Evolutionary conservation across 1,284 basidiomycete species (phyloP), one percentile per base, ranked within the genome.

Genomic region (Ustilago trichophora): DNA sequence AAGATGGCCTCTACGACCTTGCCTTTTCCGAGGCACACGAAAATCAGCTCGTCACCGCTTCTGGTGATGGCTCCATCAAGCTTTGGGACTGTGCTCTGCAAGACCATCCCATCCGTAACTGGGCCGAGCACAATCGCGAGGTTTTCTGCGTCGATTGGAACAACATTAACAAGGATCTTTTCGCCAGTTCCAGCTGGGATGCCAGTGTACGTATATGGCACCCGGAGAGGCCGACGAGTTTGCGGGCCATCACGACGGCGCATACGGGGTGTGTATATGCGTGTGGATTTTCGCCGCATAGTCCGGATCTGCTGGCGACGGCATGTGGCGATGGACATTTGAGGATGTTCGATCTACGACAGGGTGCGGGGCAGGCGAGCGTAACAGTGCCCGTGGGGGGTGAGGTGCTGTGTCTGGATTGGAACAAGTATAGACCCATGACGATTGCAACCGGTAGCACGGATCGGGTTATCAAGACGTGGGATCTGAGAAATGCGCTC

Each of bases 71-170:
- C 5, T 91, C 91, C 16, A 86, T 98, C 76, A 89, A 90, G 76
- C 83, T 98, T 18, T 98, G 94, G 91, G 95, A 98, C 81, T 84
- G 91, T 19, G 88, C 89, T 81, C 84, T 97, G 24, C 85, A 93
- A 90, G 89, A 93, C 75, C 87, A 90, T 60, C 95, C 95, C 0
- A 90, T 98, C 55, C 88, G 89, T 55, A 88, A 88, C 45, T 98
- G 94, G 94, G 89, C 91, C 70, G 95, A 98, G 82, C 95, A 98
- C 81, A 87, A 88, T 6, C 87, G 90, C 37, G 95, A 98, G 80
- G 91, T 93, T 6, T 94, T 92, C 83, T 90, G 90, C n/a, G 87
- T 97, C 11, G 92, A 98, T 82, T 98, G 95, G 95, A 94, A 91
- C 67, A 98, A 97, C 82, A 83, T 96, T 56, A 88, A 91, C 73